Evolutionary conservation across 768 basidiomycete species (phyloP).

Genomic region (Daedaleopsis sinensis): DNA sequence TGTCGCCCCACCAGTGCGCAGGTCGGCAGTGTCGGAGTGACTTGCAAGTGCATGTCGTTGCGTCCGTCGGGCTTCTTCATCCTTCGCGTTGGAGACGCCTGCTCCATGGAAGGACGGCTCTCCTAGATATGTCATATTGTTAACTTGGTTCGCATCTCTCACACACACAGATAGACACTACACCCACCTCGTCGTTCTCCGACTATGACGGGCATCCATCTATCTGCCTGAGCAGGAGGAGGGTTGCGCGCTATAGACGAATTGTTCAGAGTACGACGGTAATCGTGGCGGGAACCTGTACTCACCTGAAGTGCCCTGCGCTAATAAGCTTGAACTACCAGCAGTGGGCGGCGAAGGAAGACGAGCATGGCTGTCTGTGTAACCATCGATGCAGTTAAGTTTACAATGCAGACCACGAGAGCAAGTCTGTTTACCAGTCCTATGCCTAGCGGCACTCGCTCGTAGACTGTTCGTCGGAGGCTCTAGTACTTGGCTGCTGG

Average conservation of each 20-base stretch:
- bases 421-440: neutral
- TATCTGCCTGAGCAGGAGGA: neutral
- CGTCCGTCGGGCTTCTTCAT: neutral
- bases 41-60: neutral
- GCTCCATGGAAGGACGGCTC: neutral
- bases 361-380: too few species aligned
- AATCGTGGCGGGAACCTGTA: neutral
- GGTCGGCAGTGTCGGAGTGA: too few species aligned
- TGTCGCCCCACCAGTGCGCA: too few species aligned
- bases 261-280: neutral
- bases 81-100: neutral
- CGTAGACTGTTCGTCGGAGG: neutral
- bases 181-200: neutral
- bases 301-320: neutral
- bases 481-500: neutral
- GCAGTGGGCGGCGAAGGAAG: too few species aligned
- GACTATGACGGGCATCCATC: neutral
- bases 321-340: too few species aligned
- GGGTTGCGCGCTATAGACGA: neutral
- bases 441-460: neutral
- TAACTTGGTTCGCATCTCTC: neutral
- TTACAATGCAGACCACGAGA: neutral
- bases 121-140: neutral
- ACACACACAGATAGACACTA: neutral
- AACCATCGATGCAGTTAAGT: too few species aligned